Evolutionary conservation across 2,329 filamentous ascomycete species (phyloP).

Genomic region (Fusarium mundagurra): DNA sequence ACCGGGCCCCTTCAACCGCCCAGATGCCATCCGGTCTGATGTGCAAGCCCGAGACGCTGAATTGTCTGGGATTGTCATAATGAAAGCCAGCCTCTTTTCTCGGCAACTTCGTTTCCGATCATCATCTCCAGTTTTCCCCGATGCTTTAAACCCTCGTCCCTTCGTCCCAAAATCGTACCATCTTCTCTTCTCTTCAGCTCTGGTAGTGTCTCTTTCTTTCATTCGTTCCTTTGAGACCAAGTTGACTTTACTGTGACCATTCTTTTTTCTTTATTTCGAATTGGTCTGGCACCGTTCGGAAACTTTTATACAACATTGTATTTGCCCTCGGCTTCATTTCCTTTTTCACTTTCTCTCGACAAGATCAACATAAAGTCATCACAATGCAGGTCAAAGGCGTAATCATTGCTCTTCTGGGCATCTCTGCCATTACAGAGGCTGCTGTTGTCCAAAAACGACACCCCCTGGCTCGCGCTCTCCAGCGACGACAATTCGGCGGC

Average conservation of each 20-base stretch:
- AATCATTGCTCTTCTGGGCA: conserved; percentile 60
- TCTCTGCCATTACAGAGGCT: conserved; percentile 57
- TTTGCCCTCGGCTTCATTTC: conserved; percentile 19
- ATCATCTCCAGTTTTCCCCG: conserved; percentile 46
- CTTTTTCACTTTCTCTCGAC: conserved; percentile 31
- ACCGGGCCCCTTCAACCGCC: conserved; percentile 38
- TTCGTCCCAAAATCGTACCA: conserved; percentile 44
- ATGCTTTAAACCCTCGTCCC: conserved; percentile 47
- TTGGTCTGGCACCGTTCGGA: conserved; percentile 61
- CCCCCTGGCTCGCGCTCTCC: conserved; percentile 51
- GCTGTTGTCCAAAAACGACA: conserved; percentile 53
- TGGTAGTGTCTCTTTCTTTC: conserved; percentile 60
- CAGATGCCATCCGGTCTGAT: conserved; percentile 46
- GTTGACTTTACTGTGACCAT: conserved; percentile 51
- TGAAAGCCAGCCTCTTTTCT: conserved; percentile 46
- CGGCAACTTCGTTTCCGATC: conserved; percentile 48
- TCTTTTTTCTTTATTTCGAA: conserved; percentile 55
- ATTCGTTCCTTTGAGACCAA: conserved; percentile 56
- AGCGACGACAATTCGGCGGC: conserved; percentile 53
- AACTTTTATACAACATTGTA: conserved; percentile 25
- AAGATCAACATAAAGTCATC: conserved; percentile 35
- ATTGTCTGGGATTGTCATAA: conserved; percentile 48
- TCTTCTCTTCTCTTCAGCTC: conserved; percentile 54
- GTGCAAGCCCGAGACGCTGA: conserved; percentile 40
- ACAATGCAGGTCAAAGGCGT: conserved; percentile 64